Percentiles rank a stretch among this genome's conserved stretches.
These are phyloP conservation scores for Byssochlamys sp. DNA, from an alignment of 2,329 filamentous ascomycete species.

Conservation along the genomic window DNA sequence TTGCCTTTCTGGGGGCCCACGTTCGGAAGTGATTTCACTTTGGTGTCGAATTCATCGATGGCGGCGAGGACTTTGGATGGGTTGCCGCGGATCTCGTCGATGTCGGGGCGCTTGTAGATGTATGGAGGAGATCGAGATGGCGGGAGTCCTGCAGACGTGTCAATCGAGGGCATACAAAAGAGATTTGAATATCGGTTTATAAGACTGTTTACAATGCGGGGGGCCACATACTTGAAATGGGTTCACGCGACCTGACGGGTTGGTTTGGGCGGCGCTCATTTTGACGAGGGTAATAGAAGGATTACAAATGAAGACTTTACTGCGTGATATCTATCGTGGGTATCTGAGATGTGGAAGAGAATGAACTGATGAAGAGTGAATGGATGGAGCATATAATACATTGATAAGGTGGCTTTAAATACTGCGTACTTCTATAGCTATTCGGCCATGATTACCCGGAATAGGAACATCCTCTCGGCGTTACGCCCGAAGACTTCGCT, in stretches of 20 bases:
- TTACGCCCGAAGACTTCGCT: too few relatives aligned
- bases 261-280: background rate
- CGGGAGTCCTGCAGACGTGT: background rate
- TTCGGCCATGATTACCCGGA: background rate
- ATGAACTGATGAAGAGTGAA: background rate
- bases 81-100: slow-evolving; percentile 51
- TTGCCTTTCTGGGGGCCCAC: slow-evolving; percentile 62
- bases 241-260: background rate
- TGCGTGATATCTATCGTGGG: background rate
- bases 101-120: slow-evolving; percentile 49
- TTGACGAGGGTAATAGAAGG: background rate
- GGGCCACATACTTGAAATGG: background rate
- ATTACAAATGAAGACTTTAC: background rate
- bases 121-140: slow-evolving; percentile 44
- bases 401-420: background rate
- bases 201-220: background rate
- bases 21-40: slow-evolving; percentile 65
- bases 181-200: background rate
- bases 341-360: background rate
- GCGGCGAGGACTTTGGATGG: slow-evolving; percentile 52
- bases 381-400: background rate
- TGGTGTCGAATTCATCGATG: slow-evolving; percentile 58
- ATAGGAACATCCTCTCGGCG: background rate
- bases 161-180: background rate
- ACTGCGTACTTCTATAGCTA: background rate